phyloP scores from a whole-genome alignment of 805 yeast species.

The Suhomyces prunicola region DNA sequence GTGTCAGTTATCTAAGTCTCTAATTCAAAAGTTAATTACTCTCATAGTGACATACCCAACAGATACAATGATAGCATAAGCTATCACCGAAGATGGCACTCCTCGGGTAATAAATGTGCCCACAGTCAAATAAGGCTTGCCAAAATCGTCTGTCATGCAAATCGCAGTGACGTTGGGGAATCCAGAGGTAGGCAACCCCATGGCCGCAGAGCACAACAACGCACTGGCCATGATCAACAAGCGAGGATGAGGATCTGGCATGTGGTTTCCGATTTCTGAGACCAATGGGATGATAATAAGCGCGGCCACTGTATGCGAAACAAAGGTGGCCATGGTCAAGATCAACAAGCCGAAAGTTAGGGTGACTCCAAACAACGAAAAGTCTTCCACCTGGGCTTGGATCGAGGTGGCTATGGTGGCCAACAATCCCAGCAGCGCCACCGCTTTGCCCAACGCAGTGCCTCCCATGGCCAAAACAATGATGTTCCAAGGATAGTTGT shows the following conservation, averaged over 20 bases:
- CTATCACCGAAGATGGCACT: constrained; percentile 39
- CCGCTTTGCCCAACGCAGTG: constrained; percentile 91
- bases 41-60: constrained; percentile 42
- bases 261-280: constrained; percentile 36
- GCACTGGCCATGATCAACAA: constrained; percentile 42
- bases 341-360: constrained; percentile 54
- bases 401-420: constrained; percentile 72
- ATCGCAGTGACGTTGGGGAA: constrained; percentile 45
- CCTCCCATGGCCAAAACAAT: constrained; percentile 98
- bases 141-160: constrained; percentile 42
- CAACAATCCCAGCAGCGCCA: constrained; percentile 83
- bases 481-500: constrained; percentile 95
- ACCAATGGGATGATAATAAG: constrained; percentile 42
- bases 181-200: constrained; percentile 45
- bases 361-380: constrained; percentile 70
- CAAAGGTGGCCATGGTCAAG: constrained; percentile 42
- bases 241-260: constrained; percentile 37
- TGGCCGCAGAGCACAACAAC: constrained; percentile 41
- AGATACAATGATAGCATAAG: constrained; percentile 32
- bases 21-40: constrained; percentile 10
- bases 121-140: constrained; percentile 38
- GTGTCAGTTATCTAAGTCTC: no score
- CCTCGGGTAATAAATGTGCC: constrained; percentile 42
- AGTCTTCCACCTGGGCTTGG: constrained; percentile 59
- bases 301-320: constrained; percentile 45